These are phyloP conservation scores for Coemansia sp. DNA, from an alignment of 192 early-diverging fungal species.

Conservation along the genomic window DNA sequence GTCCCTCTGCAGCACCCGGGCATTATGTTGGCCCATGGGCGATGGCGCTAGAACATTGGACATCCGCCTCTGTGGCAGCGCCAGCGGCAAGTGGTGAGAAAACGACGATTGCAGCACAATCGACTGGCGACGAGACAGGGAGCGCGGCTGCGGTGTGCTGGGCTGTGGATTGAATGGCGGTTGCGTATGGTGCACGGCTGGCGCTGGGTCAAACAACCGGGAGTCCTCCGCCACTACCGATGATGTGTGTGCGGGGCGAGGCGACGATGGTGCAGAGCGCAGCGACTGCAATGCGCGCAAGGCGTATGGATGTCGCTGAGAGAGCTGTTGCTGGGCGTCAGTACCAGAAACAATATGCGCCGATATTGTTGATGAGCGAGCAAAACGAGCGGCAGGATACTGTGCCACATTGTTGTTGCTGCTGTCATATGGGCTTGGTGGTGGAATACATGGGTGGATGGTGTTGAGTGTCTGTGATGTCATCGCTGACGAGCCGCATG, in stretches of 20 bases:
- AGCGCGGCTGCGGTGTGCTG: conserved; percentile 13
- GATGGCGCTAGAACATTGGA: background rate
- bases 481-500: conserved; percentile 11
- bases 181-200: background rate
- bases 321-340: background rate
- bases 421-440: background rate
- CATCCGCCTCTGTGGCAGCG: conserved; percentile 17
- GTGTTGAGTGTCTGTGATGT: background rate
- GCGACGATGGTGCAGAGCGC: background rate
- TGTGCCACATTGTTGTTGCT: background rate
- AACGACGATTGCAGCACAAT: conserved; percentile 47
- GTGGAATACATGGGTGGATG: background rate
- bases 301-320: background rate
- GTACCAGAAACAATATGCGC: background rate
- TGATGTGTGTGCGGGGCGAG: background rate
- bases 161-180: background rate
- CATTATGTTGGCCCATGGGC: background rate
- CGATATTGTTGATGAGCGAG: background rate
- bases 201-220: background rate
- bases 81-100: conserved; percentile 23
- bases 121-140: conserved; percentile 37
- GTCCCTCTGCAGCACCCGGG: background rate
- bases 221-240: background rate
- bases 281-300: background rate
- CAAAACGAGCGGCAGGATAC: background rate